Evolutionary conservation across 225 moss, liverwort and hornwort species (phyloP), one percentile per base, ranked within the genome.

Genomic region (Anthoceros angustus): DNA sequence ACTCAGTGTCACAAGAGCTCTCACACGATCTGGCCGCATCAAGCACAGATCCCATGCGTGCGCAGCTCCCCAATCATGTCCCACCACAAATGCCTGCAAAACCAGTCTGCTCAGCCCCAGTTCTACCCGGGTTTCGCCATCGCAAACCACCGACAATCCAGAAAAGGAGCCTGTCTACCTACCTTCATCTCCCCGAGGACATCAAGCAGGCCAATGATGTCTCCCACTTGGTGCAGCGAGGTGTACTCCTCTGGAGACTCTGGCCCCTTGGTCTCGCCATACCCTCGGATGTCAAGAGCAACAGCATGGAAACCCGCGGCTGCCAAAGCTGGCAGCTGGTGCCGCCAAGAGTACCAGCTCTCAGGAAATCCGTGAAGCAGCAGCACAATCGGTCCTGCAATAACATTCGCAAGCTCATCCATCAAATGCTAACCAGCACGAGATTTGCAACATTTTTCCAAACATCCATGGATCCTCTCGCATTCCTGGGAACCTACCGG

Each of bases 321-420:
- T 18, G 71, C 77, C 40, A 78, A 62, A 43, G 74, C 77, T 46
- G 74, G 71, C 39, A 78, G 67, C 65, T 78, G 77, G 62, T 74
- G 41, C 25, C 65, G 74, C 63, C 64, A 78, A 21, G 67, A 25
- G 68, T 74, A 74, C 77, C 77, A 78, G 8, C 71, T 63, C 41
- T 73, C 73, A 40, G 77, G 77, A 62, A 71, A 78, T 10, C 74
- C 71, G 42, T 78, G 77, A 0, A 78, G 64, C 9, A 78, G 55
- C 40, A 74, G 63, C 64, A 74, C 74, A 5, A 70, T 66, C 38
- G 74, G 69, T 49, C 77, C 73, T 75, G 64, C 48, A 49, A 63
- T 4, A 24, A 63, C 20, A 12, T 24, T 5, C 20, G 32, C 12
- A 63, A 9, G 1, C 23, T 10, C 62, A 21, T 11, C 62, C 23